Conservation (phyloP, 371 early-diverging fungal genomes). For the Mortierella sp. region DNA sequence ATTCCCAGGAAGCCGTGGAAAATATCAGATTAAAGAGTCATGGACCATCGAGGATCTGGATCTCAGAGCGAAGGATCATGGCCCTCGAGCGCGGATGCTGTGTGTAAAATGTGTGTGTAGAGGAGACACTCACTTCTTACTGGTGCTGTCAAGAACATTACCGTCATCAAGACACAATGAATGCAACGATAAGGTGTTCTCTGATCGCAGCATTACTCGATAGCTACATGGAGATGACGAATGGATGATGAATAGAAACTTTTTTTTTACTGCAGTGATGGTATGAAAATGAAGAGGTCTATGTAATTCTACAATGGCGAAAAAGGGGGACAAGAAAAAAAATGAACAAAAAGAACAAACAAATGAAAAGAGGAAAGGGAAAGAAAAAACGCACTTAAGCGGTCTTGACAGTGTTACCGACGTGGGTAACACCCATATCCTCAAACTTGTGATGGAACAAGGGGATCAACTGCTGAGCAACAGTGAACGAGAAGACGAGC, state of each 20-base stretch:
- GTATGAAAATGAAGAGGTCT: neutral
- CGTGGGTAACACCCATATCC: conserved; percentile 60
- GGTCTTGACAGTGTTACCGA: conserved; percentile 44
- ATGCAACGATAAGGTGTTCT: too few relatives aligned
- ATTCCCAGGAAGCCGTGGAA: too few relatives aligned
- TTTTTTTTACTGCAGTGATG: neutral
- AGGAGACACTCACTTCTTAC: too few relatives aligned
- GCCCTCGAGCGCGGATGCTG: too few relatives aligned
- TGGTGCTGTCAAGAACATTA: too few relatives aligned
- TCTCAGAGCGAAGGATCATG: too few relatives aligned
- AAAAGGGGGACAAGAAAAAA: neutral
- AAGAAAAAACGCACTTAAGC: neutral
- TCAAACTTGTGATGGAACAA: conserved; percentile 74
- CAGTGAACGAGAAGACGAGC: conserved; percentile 97
- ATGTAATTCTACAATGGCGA: conserved; percentile 12
- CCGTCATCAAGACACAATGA: too few relatives aligned
- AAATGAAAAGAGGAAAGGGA: neutral
- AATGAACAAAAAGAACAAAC: neutral
- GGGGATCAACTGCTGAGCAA: conserved; percentile 96
- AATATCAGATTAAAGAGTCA: too few relatives aligned
- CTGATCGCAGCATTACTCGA: too few relatives aligned
- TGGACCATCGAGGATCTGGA: too few relatives aligned
- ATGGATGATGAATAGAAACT: neutral
- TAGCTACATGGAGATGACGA: too few relatives aligned
- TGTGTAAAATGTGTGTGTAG: too few relatives aligned